Evolutionary conservation across 1,284 basidiomycete species (phyloP), one percentile per base, ranked within the genome.

Genomic region (Sporisorium reilianum): DNA sequence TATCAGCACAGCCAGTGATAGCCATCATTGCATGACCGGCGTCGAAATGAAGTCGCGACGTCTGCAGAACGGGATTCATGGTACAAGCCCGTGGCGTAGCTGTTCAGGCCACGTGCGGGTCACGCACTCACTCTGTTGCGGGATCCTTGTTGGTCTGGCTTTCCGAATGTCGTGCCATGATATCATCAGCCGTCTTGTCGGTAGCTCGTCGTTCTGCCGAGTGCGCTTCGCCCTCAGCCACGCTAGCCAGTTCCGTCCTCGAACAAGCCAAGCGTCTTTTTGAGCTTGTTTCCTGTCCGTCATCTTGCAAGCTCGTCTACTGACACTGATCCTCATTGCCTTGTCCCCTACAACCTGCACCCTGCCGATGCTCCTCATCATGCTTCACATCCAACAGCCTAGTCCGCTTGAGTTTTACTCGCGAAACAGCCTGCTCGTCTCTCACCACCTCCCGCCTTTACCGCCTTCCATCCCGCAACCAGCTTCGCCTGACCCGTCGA

Each of bases 361-460:
- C 30, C 28, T 34, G 2, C 11, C 23, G 14, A 20, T 32, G 26
- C 10, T 38, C 3, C 14, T 32, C 56, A 44, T 25, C 45, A 45
- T 64, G 49, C 20, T 56, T 22, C 18, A 7, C 14, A 14, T 42
- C n/a, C 65, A 56, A 61, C 73, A 79, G 78, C 78, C 67, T 79
- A 80, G 78, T 80, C 76, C 78, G 78, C 78, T 80, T 77, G 77
- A 79, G 77, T 79, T 74, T 55, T 75, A 80, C 78, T 80, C 78
- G 78, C 78, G 78, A 78, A 80, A 80, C 69, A 71, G 78, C 77
- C 70, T 57, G 74, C 69, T 79, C 69, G 50, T 40, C 32, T 54
- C 64, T 55, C 51, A 40, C 48, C 66, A 26, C 50, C 68, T 30
- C 38, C 52, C 45, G 44, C 53, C 40, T 56, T 53, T 23, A 64